A percentile compares a stretch with the other conserved stretches of the same genome.
phyloP scores from a whole-genome alignment of 1,284 basidiomycete species.

The Microbotryum silenes-acaulis region DNA sequence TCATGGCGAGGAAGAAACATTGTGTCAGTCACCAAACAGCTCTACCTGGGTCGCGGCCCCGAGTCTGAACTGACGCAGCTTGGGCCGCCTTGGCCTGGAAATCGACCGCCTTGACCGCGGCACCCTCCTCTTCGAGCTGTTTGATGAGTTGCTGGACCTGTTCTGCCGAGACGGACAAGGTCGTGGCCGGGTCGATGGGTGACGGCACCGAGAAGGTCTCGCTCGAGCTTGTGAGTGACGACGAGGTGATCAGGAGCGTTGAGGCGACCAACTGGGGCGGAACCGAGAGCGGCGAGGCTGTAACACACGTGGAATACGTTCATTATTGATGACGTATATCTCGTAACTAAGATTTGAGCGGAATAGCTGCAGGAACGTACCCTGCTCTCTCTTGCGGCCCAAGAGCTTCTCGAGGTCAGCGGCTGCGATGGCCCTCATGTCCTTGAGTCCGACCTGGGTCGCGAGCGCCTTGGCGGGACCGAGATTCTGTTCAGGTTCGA shows the following conservation, averaged over 20 bases:
- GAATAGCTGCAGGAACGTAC: conserved; percentile 8
- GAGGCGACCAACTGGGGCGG: conserved; percentile 29
- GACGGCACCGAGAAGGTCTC: conserved; percentile 56
- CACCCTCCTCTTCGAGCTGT: conserved; percentile 56
- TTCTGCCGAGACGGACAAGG: conserved; percentile 65
- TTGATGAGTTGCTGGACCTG: conserved; percentile 67
- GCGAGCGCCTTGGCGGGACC: conserved; percentile 36
- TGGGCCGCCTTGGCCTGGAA: conserved; percentile 52
- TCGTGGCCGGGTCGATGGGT: conserved; percentile 61
- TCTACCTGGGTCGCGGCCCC: not conserved
- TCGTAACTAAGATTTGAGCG: too few species aligned
- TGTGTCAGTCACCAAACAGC: not conserved
- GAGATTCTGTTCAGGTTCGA: conserved; percentile 34
- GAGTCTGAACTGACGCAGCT: conserved; percentile 12
- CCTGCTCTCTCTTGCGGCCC: conserved; percentile 30
- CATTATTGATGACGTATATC: too few species aligned
- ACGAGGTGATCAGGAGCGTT: conserved; percentile 61
- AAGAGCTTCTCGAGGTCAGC: conserved; percentile 33
- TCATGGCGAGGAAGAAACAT: not conserved
- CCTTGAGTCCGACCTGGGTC: conserved; percentile 35
- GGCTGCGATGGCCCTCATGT: conserved; percentile 36
- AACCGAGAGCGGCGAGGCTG: conserved; percentile 35
- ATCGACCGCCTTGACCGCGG: conserved; percentile 63
- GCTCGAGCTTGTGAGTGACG: conserved; percentile 59
- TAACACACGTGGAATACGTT: too few species aligned